These are phyloP conservation scores for Gracilaria caudata DNA, from an alignment of 23 red algal genomes.

Conservation along the genomic window DNA sequence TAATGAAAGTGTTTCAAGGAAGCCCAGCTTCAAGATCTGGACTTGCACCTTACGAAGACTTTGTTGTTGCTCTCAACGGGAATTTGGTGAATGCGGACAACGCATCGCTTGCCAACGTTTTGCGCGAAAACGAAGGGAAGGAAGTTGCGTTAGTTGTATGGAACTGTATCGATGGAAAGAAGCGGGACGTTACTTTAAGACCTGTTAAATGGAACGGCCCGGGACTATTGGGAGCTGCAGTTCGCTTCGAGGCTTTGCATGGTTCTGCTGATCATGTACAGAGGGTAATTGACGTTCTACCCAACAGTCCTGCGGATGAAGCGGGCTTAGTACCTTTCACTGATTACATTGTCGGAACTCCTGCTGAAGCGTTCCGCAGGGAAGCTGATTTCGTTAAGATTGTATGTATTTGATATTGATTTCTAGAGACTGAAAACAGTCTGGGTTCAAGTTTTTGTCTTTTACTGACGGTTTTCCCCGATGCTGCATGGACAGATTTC, in stretches of 20 bases:
- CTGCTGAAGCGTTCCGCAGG: conserved; percentile 75
- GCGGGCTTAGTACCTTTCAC: conserved; percentile 70
- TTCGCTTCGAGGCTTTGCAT: conserved; percentile 68
- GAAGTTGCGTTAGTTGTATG: conserved; percentile 71
- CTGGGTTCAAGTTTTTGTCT: neutral
- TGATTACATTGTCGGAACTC: conserved; percentile 88
- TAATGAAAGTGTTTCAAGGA: conserved; percentile 80
- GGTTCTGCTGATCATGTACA: conserved; percentile 70
- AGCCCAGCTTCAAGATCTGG: conserved; percentile 72
- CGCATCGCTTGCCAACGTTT: conserved; percentile 54
- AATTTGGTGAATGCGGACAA: conserved; percentile 60
- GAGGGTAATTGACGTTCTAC: conserved; percentile 79
- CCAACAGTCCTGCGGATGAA: conserved; percentile 77
- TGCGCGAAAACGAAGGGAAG: conserved; percentile 59
- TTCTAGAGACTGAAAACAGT: neutral
- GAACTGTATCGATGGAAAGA: conserved; percentile 67
- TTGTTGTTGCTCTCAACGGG: conserved; percentile 80
- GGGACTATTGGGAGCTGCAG: conserved; percentile 75
- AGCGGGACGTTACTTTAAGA: conserved; percentile 46
- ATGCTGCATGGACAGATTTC: conserved; percentile 16
- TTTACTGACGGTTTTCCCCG: neutral
- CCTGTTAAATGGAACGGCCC: conserved; percentile 67
- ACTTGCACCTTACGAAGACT: conserved; percentile 83
- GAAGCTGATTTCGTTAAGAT: conserved; percentile 65
- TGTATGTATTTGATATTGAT: conserved; percentile 24